A percentile compares a stretch with the other conserved stretches of the same genome.
phyloP scores from a whole-genome alignment of 2,329 filamentous ascomycete species.

The Botrytis elliptica region DNA sequence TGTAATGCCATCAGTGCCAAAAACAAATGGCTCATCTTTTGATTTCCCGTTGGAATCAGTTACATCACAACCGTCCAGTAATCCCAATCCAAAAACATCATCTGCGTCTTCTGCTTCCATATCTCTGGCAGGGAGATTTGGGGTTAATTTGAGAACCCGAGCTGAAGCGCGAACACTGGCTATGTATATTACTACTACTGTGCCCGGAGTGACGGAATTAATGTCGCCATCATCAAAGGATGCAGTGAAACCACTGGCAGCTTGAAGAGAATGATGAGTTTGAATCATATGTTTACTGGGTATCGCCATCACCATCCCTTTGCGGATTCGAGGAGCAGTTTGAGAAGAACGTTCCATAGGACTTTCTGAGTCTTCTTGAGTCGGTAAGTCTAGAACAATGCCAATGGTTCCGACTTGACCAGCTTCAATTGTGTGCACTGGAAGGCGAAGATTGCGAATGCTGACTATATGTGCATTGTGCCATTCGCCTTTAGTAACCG shows the following conservation, averaged over 20 bases:
- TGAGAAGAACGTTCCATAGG: constrained; percentile 36
- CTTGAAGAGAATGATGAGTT: constrained; percentile 57
- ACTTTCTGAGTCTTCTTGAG: constrained; percentile 38
- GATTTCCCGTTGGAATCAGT: constrained; percentile 41
- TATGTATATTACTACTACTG: constrained; percentile 77
- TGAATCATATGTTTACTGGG: constrained; percentile 58
- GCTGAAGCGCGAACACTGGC: constrained; percentile 83
- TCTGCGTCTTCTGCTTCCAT: constrained; percentile 38
- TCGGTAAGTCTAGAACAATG: constrained; percentile 57
- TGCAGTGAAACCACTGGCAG: constrained; percentile 68
- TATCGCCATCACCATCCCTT: constrained; percentile 80
- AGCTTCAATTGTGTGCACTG: constrained; percentile 70
- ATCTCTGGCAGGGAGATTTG: constrained; percentile 30
- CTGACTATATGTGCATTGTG: constrained; percentile 77
- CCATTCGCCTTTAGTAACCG: constrained; percentile 67
- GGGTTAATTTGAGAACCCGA: constrained; percentile 58
- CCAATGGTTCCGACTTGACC: constrained; percentile 91
- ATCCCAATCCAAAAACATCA: constrained; percentile 58
- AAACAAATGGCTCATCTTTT: constrained; percentile 39
- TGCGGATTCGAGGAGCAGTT: constrained; percentile 53
- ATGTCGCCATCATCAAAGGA: constrained; percentile 65
- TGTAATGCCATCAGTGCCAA: constrained; percentile 42
- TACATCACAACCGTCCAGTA: constrained; percentile 47
- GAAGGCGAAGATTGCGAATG: constrained; percentile 81
- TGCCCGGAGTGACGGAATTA: constrained; percentile 62